Conservation (phyloP, 192 early-diverging fungal genomes). For the Dissophora ornata region DNA sequence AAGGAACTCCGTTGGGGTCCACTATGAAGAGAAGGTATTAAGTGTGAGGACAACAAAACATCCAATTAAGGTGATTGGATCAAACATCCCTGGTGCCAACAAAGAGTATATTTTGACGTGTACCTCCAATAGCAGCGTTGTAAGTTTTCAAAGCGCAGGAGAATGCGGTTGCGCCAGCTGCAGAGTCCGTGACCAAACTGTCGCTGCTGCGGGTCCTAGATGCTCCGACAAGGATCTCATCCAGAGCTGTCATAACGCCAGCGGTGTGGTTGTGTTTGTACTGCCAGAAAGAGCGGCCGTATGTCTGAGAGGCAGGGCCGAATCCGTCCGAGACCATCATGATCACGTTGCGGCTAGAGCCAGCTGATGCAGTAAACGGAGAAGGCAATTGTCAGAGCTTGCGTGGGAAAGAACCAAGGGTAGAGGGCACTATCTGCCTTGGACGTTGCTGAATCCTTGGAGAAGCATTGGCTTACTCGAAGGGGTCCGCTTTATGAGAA, state of each 20-base stretch:
- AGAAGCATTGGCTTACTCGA: constrained; percentile 1
- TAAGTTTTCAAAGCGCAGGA: constrained; percentile 91
- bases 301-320: constrained; percentile 92
- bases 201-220: constrained; percentile 86
- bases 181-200: constrained; percentile 94
- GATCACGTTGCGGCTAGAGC: constrained; percentile 80
- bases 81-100: neutral
- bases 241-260: constrained; percentile 69
- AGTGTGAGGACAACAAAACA: too few species aligned
- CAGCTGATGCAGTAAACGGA: constrained; percentile 5
- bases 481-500: constrained; percentile 18
- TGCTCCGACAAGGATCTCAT: constrained; percentile 83
- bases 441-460: too few species aligned
- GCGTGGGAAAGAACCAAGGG: too few species aligned
- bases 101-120: neutral
- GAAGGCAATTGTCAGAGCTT: too few species aligned
- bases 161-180: constrained; percentile 97
- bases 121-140: constrained; percentile 93
- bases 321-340: constrained; percentile 97
- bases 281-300: constrained; percentile 86
- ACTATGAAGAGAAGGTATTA: constrained; percentile 42
- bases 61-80: neutral
- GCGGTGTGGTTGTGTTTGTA: constrained; percentile 58
- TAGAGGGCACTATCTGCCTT: too few species aligned
- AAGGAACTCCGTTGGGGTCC: constrained; percentile 73